Evolutionary conservation across 2,329 filamentous ascomycete genomes (phyloP).

Genomic region (Penicillium sp.): DNA sequence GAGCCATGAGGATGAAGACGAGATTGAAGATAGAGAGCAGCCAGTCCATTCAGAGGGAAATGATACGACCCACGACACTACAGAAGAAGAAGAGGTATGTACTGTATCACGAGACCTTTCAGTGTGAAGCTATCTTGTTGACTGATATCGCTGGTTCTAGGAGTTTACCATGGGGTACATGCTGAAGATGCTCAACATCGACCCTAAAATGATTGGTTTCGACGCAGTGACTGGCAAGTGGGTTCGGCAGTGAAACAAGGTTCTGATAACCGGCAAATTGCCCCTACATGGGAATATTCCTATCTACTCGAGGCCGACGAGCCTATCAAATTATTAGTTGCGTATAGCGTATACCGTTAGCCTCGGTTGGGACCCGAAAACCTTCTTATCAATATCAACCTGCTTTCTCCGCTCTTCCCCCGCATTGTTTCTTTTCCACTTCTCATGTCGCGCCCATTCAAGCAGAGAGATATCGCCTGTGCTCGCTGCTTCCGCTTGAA

Average conservation of each 20-base stretch:
- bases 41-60: conserved; percentile 16
- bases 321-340: conserved; percentile 6
- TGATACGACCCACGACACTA: neutral
- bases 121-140: neutral
- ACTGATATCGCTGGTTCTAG: conserved; percentile 39
- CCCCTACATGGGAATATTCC: neutral
- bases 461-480: conserved; percentile 30
- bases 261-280: neutral
- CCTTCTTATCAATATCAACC: conserved; percentile 22
- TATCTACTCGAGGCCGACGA: neutral
- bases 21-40: conserved; percentile 45
- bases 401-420: conserved; percentile 19
- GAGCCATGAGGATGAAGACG: conserved; percentile 34
- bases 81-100: neutral
- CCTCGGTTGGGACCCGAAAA: conserved; percentile 12
- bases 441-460: conserved; percentile 29
- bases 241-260: conserved; percentile 40
- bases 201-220: conserved; percentile 66
- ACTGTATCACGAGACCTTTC: neutral
- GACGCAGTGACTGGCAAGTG: conserved; percentile 62
- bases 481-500: conserved; percentile 35
- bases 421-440: conserved; percentile 16
- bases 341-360: conserved; percentile 1
- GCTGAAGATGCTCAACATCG: conserved; percentile 68
- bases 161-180: conserved; percentile 73